These are phyloP conservation scores for Sesbania bispinosa DNA, from an alignment of 306 rosid genomes.

Conservation along the genomic window DNA sequence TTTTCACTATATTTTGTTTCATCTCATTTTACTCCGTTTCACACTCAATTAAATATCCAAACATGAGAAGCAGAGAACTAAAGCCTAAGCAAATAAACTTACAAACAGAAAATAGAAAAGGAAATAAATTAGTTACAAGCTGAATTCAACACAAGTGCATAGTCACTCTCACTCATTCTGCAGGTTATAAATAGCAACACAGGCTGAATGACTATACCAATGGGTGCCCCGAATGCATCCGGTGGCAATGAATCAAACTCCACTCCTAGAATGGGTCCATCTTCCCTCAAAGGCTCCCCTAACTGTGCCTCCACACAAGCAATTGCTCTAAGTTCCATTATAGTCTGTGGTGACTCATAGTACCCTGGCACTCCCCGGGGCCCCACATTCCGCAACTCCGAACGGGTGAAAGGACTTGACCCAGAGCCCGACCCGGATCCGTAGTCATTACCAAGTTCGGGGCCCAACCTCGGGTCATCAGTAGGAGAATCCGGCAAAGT, in stretches of 20 bases:
- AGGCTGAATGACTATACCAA: slow-evolving; percentile 50
- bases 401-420: slow-evolving; percentile 64
- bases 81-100: neutral
- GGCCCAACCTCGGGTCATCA: slow-evolving; percentile 51
- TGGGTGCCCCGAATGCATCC: slow-evolving; percentile 92
- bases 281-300: slow-evolving; percentile 90
- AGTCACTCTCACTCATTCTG: neutral
- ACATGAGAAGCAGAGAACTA: neutral
- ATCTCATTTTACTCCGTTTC: no score
- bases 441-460: slow-evolving; percentile 67
- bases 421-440: slow-evolving; percentile 98
- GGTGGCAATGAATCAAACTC: slow-evolving; percentile 97
- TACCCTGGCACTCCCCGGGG: slow-evolving; percentile 52
- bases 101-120: neutral
- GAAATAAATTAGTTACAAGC: neutral
- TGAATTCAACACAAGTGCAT: slow-evolving; percentile 8
- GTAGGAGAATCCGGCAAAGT: slow-evolving; percentile 60
- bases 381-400: slow-evolving; percentile 55
- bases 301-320: slow-evolving; percentile 92
- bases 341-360: slow-evolving; percentile 65
- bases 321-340: slow-evolving; percentile 81
- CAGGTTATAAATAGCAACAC: neutral
- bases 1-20: no score
- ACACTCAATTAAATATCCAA: neutral
- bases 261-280: slow-evolving; percentile 84